phyloP scores from a whole-genome alignment of 2,329 filamentous ascomycete genomes.

The Plectosphaerella cucumerina region DNA sequence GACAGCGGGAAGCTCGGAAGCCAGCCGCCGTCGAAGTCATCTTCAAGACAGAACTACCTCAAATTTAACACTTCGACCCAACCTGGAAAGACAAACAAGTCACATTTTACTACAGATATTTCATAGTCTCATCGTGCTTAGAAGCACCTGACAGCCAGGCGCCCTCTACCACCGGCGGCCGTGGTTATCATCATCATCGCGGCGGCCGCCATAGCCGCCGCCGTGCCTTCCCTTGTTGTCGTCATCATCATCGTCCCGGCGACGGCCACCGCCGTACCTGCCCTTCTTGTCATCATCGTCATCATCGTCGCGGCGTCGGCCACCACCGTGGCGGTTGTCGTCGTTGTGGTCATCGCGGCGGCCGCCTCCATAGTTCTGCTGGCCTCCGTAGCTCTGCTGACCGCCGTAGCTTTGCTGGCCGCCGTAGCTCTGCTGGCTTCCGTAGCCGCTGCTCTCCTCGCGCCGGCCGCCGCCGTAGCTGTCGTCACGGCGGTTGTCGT shows the following conservation, averaged over 20 bases:
- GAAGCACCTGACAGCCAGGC: background rate
- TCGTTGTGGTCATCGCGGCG: background rate
- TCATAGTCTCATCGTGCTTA: background rate
- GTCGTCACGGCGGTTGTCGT: background rate
- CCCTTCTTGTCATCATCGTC: no score
- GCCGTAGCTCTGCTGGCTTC: slow-evolving; percentile 11
- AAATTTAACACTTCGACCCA: no score
- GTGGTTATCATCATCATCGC: background rate
- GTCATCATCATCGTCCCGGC: background rate
- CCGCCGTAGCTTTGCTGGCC: slow-evolving; percentile 9
- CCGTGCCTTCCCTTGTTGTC: background rate
- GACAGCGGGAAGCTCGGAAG: no score
- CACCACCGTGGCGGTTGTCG: slow-evolving; percentile 1
- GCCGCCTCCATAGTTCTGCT: slow-evolving; percentile 7
- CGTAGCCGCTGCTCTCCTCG: slow-evolving; percentile 4
- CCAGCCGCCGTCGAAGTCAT: no score
- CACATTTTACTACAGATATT: no score
- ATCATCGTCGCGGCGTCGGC: no score
- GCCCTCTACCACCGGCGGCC: no score
- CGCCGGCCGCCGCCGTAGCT: slow-evolving; percentile 5
- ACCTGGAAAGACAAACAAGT: no score
- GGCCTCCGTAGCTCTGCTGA: slow-evolving; percentile 12
- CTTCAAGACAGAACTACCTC: no score
- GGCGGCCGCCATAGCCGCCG: background rate
- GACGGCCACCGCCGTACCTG: background rate